Percentiles rank a stretch among this genome's conserved stretches.
These are phyloP conservation scores for Xanthoconium purpureum DNA, from an alignment of 768 basidiomycete species.

Conservation along the genomic window DNA sequence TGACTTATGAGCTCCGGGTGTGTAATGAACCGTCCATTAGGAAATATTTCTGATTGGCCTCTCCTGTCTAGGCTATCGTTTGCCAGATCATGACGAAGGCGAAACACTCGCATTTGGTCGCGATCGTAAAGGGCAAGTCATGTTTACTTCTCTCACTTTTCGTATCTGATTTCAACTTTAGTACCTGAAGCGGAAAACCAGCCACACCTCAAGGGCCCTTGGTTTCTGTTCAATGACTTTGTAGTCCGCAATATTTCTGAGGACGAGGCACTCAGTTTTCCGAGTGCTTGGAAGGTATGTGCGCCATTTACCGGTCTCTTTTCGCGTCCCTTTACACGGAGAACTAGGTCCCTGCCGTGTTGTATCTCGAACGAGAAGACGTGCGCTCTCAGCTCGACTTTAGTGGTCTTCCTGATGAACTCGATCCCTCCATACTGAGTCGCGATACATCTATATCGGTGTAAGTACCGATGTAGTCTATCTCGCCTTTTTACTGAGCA, in stretches of 20 bases:
- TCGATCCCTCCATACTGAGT: slow-evolving; percentile 74
- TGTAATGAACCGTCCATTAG: slow-evolving; percentile 19
- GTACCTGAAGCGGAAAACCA: slow-evolving; percentile 66
- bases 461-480: slow-evolving; percentile 40
- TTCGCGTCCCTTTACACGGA: slow-evolving; percentile 9
- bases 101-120: slow-evolving; percentile 78
- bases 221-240: slow-evolving; percentile 98
- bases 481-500: neutral
- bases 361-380: slow-evolving; percentile 85
- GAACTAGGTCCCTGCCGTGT: slow-evolving; percentile 74
- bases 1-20: slow-evolving; percentile 73
- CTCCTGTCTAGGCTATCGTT: slow-evolving; percentile 61
- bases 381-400: slow-evolving; percentile 57
- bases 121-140: slow-evolving; percentile 72
- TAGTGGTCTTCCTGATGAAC: slow-evolving; percentile 54
- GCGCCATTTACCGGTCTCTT: neutral
- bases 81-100: slow-evolving; percentile 75
- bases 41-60: neutral
- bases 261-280: slow-evolving; percentile 84
- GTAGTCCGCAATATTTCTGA: slow-evolving; percentile 81
- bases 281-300: slow-evolving; percentile 87
- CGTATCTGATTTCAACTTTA: slow-evolving; percentile 25
- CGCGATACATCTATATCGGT: slow-evolving; percentile 86
- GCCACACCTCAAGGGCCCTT: slow-evolving; percentile 48
- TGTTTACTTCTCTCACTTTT: neutral